Conservation (phyloP, 2,329 filamentous ascomycete genomes). For the Ophiocordyceps camponoti-saundersi region DNA sequence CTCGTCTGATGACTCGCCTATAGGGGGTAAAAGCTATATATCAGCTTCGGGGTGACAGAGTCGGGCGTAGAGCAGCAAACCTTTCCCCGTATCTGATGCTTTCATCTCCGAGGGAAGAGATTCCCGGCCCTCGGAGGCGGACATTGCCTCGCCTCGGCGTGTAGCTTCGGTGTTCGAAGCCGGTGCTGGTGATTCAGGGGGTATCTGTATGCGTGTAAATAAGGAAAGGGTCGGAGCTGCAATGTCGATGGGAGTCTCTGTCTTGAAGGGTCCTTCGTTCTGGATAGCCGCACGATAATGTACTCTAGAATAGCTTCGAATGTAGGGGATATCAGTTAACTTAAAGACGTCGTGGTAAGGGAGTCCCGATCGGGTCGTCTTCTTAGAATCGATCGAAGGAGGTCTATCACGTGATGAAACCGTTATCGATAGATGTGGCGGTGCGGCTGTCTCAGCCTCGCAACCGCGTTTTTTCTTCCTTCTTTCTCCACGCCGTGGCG, state of each 20-base stretch:
- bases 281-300: neutral
- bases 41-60: neutral
- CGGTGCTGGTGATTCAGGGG: neutral
- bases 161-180: neutral
- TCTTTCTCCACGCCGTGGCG: too few species aligned
- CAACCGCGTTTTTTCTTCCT: neutral
- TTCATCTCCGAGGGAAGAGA: conserved; percentile 15
- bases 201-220: neutral
- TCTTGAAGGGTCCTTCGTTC: neutral
- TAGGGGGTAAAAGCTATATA: neutral
- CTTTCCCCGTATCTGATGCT: conserved; percentile 38
- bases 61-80: conserved; percentile 18
- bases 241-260: neutral
- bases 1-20: conserved; percentile 40
- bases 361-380: neutral
- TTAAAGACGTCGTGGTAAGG: neutral
- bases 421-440: neutral
- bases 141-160: conserved; percentile 8
- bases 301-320: neutral
- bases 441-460: neutral
- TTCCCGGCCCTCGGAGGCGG: conserved; percentile 13
- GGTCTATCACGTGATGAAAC: neutral
- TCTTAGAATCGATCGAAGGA: neutral
- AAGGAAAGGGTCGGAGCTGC: neutral
- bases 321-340: neutral